These are phyloP conservation scores for Byssothecium circinans DNA, from an alignment of 2,329 filamentous ascomycete genomes.

Conservation along the genomic window DNA sequence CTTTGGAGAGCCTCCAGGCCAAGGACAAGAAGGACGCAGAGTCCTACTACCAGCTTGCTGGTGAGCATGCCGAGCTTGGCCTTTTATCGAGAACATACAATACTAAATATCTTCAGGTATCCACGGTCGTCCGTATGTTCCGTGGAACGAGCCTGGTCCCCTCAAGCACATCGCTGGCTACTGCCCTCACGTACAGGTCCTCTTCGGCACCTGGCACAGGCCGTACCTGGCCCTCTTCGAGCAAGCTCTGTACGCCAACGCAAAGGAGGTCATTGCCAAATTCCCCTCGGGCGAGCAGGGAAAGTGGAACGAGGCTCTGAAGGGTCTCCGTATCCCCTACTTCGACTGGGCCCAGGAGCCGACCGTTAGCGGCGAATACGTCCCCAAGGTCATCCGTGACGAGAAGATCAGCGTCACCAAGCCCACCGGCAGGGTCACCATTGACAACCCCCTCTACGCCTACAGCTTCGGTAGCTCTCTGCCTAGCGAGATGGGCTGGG, in stretches of 20 bases:
- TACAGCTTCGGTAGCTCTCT: slow-evolving; percentile 55
- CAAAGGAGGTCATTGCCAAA: slow-evolving; percentile 45
- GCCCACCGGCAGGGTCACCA: slow-evolving; percentile 41
- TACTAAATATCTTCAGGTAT: slow-evolving; percentile 59
- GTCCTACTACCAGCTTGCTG: slow-evolving; percentile 78
- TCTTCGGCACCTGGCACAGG: slow-evolving; percentile 83
- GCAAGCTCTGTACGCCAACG: slow-evolving; percentile 48
- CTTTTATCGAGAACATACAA: neutral
- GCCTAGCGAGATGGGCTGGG: slow-evolving; percentile 52
- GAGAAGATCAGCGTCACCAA: slow-evolving; percentile 48
- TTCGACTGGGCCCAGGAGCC: slow-evolving; percentile 52
- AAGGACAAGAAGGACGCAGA: slow-evolving; percentile 64
- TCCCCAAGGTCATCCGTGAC: slow-evolving; percentile 44
- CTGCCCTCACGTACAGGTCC: slow-evolving; percentile 72
- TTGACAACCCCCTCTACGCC: slow-evolving; percentile 51
- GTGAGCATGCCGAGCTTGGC: slow-evolving; percentile 51
- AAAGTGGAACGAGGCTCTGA: slow-evolving; percentile 46
- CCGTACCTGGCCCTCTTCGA: slow-evolving; percentile 71
- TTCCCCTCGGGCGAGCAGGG: slow-evolving; percentile 45
- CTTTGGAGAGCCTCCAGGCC: slow-evolving; percentile 71
- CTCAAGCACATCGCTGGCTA: slow-evolving; percentile 64
- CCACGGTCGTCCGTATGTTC: slow-evolving; percentile 70
- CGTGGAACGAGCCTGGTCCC: slow-evolving; percentile 55
- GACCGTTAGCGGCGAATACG: slow-evolving; percentile 26
- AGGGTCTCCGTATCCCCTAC: slow-evolving; percentile 49